Evolutionary conservation across 805 yeast species (phyloP).

Genomic region (Metschnikowia proteae): DNA sequence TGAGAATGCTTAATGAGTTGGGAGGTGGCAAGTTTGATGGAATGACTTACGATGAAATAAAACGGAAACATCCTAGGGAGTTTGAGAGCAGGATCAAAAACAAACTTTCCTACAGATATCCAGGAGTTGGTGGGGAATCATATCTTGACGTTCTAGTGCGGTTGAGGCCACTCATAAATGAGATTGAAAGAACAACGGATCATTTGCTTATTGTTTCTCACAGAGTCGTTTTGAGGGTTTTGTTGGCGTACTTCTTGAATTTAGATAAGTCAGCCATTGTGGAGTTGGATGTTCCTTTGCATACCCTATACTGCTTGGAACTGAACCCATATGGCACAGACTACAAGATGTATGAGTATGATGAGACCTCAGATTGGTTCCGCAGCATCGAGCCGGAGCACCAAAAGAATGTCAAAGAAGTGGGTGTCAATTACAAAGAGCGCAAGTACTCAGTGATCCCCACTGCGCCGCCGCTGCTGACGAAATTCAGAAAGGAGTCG

Average conservation of each 20-base stretch:
- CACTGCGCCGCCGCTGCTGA: constrained; percentile 56
- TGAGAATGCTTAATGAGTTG: constrained; percentile 89
- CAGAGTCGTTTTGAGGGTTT: constrained; percentile 83
- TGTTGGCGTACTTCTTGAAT: constrained; percentile 86
- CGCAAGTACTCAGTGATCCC: constrained; percentile 73
- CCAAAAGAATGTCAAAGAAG: constrained; percentile 60
- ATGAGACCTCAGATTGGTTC: constrained; percentile 76
- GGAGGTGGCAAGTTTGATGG: constrained; percentile 94
- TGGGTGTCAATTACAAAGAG: constrained; percentile 66
- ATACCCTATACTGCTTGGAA: constrained; percentile 84
- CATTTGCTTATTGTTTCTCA: constrained; percentile 82
- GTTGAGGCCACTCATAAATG: constrained; percentile 84
- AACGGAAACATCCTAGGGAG: constrained; percentile 67
- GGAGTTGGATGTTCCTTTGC: constrained; percentile 88
- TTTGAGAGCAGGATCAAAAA: constrained; percentile 70
- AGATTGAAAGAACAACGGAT: constrained; percentile 86
- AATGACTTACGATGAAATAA: constrained; percentile 86
- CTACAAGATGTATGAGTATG: constrained; percentile 85
- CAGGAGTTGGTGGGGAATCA: constrained; percentile 97
- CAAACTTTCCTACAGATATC: constrained; percentile 84
- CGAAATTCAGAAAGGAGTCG: constrained; percentile 9
- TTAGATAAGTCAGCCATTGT: constrained; percentile 76
- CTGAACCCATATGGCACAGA: constrained; percentile 95
- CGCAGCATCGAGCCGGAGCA: constrained; percentile 57
- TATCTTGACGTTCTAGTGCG: constrained; percentile 91